These are phyloP conservation scores for Exidia glandulosa DNA, from an alignment of 768 basidiomycete species.

Conservation along the genomic window DNA sequence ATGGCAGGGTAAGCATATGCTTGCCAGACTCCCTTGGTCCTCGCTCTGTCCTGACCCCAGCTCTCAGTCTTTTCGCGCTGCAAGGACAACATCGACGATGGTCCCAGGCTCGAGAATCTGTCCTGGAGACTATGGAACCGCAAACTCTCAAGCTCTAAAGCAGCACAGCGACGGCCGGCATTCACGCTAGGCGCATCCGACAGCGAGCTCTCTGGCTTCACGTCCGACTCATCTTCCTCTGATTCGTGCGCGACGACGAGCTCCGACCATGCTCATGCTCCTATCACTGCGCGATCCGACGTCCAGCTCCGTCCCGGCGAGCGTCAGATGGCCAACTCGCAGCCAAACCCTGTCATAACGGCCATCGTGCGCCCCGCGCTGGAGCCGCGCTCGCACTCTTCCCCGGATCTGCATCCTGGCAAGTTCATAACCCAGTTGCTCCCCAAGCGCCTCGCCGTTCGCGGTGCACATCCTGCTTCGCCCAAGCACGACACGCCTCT, in stretches of 20 bases:
- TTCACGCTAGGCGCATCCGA: too few relatives aligned
- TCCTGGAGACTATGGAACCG: constrained; percentile 80
- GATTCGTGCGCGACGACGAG: too few relatives aligned
- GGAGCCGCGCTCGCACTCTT: not conserved
- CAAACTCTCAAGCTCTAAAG: constrained; percentile 30
- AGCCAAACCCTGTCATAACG: not conserved
- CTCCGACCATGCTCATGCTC: too few relatives aligned
- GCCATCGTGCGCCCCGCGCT: not conserved
- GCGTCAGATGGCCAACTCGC: not conserved
- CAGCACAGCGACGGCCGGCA: too few relatives aligned
- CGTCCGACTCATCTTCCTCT: too few relatives aligned
- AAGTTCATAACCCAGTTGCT: constrained; percentile 51
- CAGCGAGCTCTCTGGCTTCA: too few relatives aligned
- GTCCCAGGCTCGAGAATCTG: constrained; percentile 73
- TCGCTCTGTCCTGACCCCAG: not conserved
- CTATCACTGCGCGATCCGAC: too few relatives aligned
- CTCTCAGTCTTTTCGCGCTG: constrained; percentile 71
- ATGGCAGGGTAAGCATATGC: not conserved
- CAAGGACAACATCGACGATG: constrained; percentile 68
- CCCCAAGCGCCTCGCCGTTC: constrained; percentile 26
- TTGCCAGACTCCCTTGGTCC: not conserved
- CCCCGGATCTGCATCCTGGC: constrained; percentile 15
- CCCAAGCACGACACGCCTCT: too few relatives aligned
- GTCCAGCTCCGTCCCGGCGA: not conserved
- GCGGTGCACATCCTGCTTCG: constrained; percentile 10